Evolutionary conservation across 441 rosid species (phyloP), one percentile per base, ranked within the genome.

Genomic region (Daphne laureola): DNA sequence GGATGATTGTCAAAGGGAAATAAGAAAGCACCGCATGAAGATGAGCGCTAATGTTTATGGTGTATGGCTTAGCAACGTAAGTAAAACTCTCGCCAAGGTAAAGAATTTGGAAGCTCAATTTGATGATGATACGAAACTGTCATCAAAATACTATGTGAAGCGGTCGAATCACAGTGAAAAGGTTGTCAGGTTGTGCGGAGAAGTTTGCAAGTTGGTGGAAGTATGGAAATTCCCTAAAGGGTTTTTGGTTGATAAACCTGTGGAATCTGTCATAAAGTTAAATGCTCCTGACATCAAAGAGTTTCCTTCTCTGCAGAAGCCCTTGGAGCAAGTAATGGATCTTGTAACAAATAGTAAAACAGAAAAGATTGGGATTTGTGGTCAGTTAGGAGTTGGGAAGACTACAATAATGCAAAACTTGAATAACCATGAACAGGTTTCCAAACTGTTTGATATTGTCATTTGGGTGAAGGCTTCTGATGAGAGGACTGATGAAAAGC

Each of bases 331-430:
- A 12, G 42, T 60, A 7, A 43, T 60, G 44, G 44, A 17, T 47
- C 51, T 18, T 38, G 26, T 71, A 8, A 47, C 15, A 16, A 67
- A 65, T 17, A 50, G 18, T 15, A n/a, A 17, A 21, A 17, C 60
- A 0, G 66, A 51, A 48, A 66, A 52, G 18, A 60, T 71, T 41
- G 76, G 70, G 26, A 51, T 71, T 5, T 66, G 65, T 59, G 76
- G 80, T 45, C 54, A 36, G 54, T 59, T 63, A 7, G 76, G 80
- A 0, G 62, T 40, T 1, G 79, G 76, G 4, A 71, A 75, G 58
- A 65, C 74, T 15, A 27, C 70, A 16, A 53, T 71, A 11, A 59
- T 71, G 63, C 66, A 68, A 40, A 71, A 65, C 56, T 35, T 74
- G 66, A 64, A 54, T 46, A 51, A 55, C 25, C 43, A 42, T 49